These are phyloP conservation scores for Pseudopyricularia cyperi DNA, from an alignment of 2,329 filamentous ascomycete species.

Conservation along the genomic window DNA sequence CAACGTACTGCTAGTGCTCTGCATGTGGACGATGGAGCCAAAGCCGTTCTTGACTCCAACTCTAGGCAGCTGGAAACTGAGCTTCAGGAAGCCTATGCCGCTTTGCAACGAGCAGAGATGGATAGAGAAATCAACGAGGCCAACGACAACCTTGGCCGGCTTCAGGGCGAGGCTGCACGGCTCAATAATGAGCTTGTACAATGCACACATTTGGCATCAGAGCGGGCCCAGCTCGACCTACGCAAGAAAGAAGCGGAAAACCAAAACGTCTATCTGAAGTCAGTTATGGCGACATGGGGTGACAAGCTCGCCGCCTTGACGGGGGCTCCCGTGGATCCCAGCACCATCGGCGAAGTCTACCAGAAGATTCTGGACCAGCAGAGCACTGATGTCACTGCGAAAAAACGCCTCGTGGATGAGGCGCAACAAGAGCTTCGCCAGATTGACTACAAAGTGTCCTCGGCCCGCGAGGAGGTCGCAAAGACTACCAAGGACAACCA, in stretches of 20 bases:
- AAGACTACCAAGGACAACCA: conserved; percentile 51
- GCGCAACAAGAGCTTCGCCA: conserved; percentile 62
- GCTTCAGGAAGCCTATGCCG: conserved; percentile 48
- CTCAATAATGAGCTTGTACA: conserved; percentile 73
- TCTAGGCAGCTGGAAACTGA: conserved; percentile 54
- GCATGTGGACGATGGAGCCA: conserved; percentile 72
- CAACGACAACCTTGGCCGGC: conserved; percentile 48
- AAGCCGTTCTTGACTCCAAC: conserved; percentile 62
- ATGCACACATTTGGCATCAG: conserved; percentile 66
- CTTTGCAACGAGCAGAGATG: conserved; percentile 50
- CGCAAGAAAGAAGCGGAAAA: conserved; percentile 69
- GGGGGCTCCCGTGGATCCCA: conserved; percentile 52
- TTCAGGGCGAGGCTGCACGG: conserved; percentile 60
- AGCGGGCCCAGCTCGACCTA: conserved; percentile 72
- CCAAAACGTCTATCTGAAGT: conserved; percentile 61
- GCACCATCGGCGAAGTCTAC: conserved; percentile 58
- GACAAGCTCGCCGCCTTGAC: conserved; percentile 55
- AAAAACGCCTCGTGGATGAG: conserved; percentile 57
- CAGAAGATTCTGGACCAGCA: conserved; percentile 49
- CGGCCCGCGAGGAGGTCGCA: conserved; percentile 47
- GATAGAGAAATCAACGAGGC: conserved; percentile 57
- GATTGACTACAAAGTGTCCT: conserved; percentile 59
- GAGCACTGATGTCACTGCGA: conserved; percentile 43
- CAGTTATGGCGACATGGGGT: conserved; percentile 62
- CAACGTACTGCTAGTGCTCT: conserved; percentile 62